Base-by-base conservation (phyloP, 306 rosid species). In the Comarum palustre region DNA sequence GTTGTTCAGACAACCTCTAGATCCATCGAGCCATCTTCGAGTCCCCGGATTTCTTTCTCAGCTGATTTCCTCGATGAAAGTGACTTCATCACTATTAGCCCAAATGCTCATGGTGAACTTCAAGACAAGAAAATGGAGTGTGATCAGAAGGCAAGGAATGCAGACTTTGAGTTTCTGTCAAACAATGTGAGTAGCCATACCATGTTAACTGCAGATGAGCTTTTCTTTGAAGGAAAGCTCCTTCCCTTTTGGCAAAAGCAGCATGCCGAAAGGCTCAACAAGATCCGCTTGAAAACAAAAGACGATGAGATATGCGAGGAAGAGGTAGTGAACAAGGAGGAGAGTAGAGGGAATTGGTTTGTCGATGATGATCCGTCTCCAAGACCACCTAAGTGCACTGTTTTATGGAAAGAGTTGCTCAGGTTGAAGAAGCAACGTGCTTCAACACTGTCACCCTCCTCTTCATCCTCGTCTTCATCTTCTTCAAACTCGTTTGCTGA, bases 311-410 rank as follows among this genome's bases (percentile, higher is more conserved):
- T 34, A 55, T 75, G 54, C 8, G 90, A 60, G 7, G 86, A 62
- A 50, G 84, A 71, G 16, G 79, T 20, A 22, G 73, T 68, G 75
- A 67, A 38, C 78, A 84, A 84, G 70, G 88, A 86, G 46, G 92
- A 83, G 48, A 84, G 41, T 47, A 87, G 96, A 85, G 94, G 79
- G 36, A 89, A 78, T 61, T 95, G 99, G 97, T 92, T 92, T 83
- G 90, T 90, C 22, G 99, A 95, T 79, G 99, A 95, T 63, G 96
- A 95, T 71, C 99, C 99, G 1, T 95, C 99, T 81, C 96, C 99
- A 3, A 90, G 99, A 73, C 99, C 99, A 54, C 97, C 99, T 3
- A 95, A 90, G 81, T 95, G 99, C 80, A 92, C 99, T 31, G 96
- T 95, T 73, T 73, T 95, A 29, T 95, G 99, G 99, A 95, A 95